Percentiles rank a stretch among this genome's conserved stretches.
phyloP scores from a whole-genome alignment of 1,284 basidiomycete species.

The Exobasidium cylindrosporum region DNA sequence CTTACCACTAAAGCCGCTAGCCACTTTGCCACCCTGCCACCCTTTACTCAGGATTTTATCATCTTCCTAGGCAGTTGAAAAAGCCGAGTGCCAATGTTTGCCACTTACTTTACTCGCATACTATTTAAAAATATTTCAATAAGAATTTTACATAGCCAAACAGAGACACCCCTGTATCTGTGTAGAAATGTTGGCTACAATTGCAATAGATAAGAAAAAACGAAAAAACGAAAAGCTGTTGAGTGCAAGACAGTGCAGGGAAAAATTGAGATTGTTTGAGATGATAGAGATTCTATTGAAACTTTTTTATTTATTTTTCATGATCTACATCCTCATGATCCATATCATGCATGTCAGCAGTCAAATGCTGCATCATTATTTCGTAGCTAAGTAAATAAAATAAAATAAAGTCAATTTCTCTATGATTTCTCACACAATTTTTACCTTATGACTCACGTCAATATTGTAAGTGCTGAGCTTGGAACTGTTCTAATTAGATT shows the following conservation, averaged over 20 bases:
- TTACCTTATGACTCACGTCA: slow-evolving; percentile 29
- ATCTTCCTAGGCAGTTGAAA: too few species aligned
- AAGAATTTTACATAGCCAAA: too few species aligned
- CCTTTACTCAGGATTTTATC: too few species aligned
- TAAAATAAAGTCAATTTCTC: too few species aligned
- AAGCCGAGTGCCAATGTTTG: background rate
- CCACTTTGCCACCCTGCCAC: too few species aligned
- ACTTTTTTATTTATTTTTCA: background rate
- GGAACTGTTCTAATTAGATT: slow-evolving; percentile 52
- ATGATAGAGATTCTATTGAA: too few species aligned
- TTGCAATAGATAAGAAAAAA: background rate
- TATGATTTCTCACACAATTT: background rate
- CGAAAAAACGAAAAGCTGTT: background rate
- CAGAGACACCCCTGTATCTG: too few species aligned
- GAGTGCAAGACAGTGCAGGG: too few species aligned
- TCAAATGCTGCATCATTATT: slow-evolving; percentile 45
- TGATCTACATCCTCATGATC: background rate
- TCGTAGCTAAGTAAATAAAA: slow-evolving; percentile 29
- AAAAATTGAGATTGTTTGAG: too few species aligned
- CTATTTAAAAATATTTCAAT: too few species aligned
- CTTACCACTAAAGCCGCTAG: too few species aligned
- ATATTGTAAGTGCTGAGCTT: slow-evolving; percentile 47
- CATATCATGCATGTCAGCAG: background rate
- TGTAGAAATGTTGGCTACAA: background rate
- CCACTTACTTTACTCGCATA: background rate